Base-by-base conservation (phyloP, 192 early-diverging fungal genomes). In the Coemansia sp. region DNA sequence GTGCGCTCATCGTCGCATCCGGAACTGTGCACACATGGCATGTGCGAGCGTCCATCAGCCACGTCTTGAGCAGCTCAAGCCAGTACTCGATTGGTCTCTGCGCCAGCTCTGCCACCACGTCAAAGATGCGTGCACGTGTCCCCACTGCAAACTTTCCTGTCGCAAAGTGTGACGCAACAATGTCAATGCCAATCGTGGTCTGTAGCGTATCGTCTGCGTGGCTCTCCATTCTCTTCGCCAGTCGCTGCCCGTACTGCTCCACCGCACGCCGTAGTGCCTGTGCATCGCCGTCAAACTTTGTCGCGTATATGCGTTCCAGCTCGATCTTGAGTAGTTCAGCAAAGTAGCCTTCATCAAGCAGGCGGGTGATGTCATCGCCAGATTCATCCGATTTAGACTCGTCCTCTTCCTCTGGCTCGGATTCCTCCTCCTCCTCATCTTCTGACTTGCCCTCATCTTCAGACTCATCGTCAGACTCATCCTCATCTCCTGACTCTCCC, bases 261-360 rank as follows among this genome's bases (percentile, higher is more conserved):
- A 67, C 59, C 13, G 69, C 61, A 43, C 70, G 66, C 24, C 45
- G 47, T 29, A 82, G 45, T 8, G 69, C 71, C n/a, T 57, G 54
- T 1, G 29, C 35, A 45, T 78, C 68, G 37, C 75, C 80, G 39
- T 74, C 71, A 47, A 81, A 81, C 11, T 50, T 53, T 20, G 79
- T 48, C 3, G 62, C 58, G 32, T 73, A 20, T 41, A 88, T 68
- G 14, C 82, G 82, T 59, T 85, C 69, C 10, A 93, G 65, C 23
- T 84, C 86, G 23, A 86, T 79, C 20, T 74, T 12, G 16, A 90
- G 84, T 39, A 87, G 83, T 0, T 64, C 49, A 20, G 83, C 71
- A 59, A 85, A 89, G 45, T 83, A 84, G 23, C 73, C 77, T n/a
- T 87, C 85, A 11, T 85, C 85, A 54, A 90, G 91, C 12, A 90